These are phyloP conservation scores for Pseudognaphalium luteoalbum DNA, from an alignment of 129 eudicot species.

Conservation along the genomic window DNA sequence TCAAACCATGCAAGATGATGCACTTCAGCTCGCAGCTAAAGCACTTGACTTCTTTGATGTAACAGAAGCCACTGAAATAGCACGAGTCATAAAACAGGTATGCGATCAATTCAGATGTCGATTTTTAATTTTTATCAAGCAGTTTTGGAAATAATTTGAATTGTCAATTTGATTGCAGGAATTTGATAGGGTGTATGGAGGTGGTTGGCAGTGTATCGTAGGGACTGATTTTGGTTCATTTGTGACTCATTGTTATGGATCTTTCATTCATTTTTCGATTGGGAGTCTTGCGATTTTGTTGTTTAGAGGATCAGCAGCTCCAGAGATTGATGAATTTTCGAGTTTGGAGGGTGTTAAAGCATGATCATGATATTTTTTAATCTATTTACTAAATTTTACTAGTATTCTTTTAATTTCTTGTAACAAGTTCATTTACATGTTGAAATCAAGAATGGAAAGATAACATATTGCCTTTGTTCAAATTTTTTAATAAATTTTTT, in stretches of 20 bases:
- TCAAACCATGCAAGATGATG: slow-evolving; percentile 73
- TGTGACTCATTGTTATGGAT: slow-evolving; percentile 90
- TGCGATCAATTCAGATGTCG: background rate
- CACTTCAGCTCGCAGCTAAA: slow-evolving; percentile 79
- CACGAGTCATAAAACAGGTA: slow-evolving; percentile 83
- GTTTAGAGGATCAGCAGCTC: slow-evolving; percentile 69
- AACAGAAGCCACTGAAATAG: slow-evolving; percentile 78
- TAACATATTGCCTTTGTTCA: slow-evolving; percentile 10
- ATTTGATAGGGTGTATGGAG: slow-evolving; percentile 67
- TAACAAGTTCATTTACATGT: slow-evolving; percentile 23
- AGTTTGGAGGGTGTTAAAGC: slow-evolving; percentile 43
- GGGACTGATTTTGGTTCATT: slow-evolving; percentile 95
- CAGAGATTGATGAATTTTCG: slow-evolving; percentile 37
- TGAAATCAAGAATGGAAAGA: slow-evolving; percentile 10
- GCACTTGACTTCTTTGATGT: slow-evolving; percentile 91
- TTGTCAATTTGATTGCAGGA: slow-evolving; percentile 45
- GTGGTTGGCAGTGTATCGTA: slow-evolving; percentile 93
- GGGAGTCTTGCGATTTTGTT: slow-evolving; percentile 82
- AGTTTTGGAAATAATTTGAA: background rate
- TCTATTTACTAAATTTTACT: slow-evolving; percentile 9
- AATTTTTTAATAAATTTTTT: no score
- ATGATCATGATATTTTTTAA: slow-evolving; percentile 6
- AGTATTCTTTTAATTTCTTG: slow-evolving; percentile 18
- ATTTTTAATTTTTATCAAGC: background rate
- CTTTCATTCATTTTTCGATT: slow-evolving; percentile 72